Base-by-base conservation (phyloP, 495 filamentous ascomycete genomes). In the Penicillium odoratum region DNA sequence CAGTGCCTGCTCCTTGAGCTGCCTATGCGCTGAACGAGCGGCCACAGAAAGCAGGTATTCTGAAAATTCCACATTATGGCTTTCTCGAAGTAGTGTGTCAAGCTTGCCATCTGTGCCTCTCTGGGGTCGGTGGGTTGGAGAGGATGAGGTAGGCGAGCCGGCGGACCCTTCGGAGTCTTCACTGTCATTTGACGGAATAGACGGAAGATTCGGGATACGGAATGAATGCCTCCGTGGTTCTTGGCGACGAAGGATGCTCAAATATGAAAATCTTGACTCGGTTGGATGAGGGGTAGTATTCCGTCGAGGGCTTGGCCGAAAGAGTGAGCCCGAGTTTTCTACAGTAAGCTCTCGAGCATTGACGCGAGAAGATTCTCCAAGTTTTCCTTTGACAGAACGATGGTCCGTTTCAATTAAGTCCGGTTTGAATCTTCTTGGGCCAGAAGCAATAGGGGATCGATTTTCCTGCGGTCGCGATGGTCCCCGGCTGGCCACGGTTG, bases 41-140 rank as follows among this genome's bases (percentile, higher is more conserved):
- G 90, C 89, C 51, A 96, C 74, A 21, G 87, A 84, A 16, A 93
- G 80, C 42, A 96, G 71, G 61, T 91, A 92, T 11, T 85, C 86
- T 45, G 86, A 85, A 56, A 89, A 85, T 57, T 83, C 78, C 36
- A 86, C 86, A 69, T 93, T 86, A 50, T 85, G 85, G 74, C 76
- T 88, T 78, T 77, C 86, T 65, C 44, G 44, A 10, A 47, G 21
- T 11, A 28, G 25, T 7, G 21, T 15, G 25, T 25, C 10, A 33
- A 31, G 16, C 5, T 52, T 52, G 18, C 30, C 18, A 40, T 5
- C 10, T 9, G 30, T 5, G 11, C 18, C 16, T 13, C 31, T 13
- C n/a, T 18, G 33, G 48, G 16, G 15, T 11, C 29, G 50, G 29
- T 44, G 11, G 55, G 59, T 55, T 75, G 57, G 18, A 72, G 78